Conservation (phyloP, 441 rosid species). For the Euphorbia celastroides region DNA sequence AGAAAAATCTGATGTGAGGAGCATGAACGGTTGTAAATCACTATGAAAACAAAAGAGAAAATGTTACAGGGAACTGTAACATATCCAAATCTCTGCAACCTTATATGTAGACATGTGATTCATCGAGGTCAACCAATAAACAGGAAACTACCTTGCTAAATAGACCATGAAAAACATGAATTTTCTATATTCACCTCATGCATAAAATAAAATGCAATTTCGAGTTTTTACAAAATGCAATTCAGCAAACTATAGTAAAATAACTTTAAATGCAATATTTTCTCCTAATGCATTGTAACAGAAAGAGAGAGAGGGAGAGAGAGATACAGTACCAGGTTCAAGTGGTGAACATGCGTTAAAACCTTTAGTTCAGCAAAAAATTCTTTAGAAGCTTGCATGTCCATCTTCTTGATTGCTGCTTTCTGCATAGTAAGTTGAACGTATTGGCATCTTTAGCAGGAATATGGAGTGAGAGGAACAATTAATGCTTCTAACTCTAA, state of each 20-base stretch:
- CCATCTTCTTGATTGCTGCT: constrained; percentile 99
- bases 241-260: not conserved
- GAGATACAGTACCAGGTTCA: constrained; percentile 67
- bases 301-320: constrained; percentile 9
- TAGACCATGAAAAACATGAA: not conserved
- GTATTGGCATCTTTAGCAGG: not conserved
- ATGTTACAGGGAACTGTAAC: not conserved
- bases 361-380: constrained; percentile 93
- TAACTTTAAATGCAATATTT: not conserved
- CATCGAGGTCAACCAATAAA: not conserved
- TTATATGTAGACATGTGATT: not conserved
- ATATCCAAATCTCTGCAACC: not conserved
- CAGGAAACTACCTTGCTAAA: not conserved
- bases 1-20: too few relatives aligned
- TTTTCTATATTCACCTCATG: not conserved
- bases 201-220: not conserved
- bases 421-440: constrained; percentile 39
- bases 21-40: too few relatives aligned
- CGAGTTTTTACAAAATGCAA: not conserved
- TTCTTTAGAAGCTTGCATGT: constrained; percentile 90
- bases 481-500: not conserved
- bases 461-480: not conserved
- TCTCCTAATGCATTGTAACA: not conserved
- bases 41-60: not conserved
- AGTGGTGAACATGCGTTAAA: constrained; percentile 88